Evolutionary conservation across 2,329 filamentous ascomycete species (phyloP), one percentile per base, ranked within the genome.

Genomic region (Albophoma yamanashiensis): DNA sequence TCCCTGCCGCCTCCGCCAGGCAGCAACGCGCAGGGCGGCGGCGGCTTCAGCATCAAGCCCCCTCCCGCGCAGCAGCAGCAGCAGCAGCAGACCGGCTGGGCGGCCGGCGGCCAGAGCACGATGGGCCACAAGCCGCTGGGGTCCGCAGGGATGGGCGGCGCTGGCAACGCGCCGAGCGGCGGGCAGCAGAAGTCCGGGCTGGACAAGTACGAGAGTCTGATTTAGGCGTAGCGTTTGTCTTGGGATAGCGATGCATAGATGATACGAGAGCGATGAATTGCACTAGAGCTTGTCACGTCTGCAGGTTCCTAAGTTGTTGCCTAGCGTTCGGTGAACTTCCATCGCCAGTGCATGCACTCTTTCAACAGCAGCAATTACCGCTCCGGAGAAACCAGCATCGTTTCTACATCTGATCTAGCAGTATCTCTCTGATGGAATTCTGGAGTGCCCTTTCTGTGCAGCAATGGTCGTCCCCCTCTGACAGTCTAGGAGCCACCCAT

Each of bases 161-260:
- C 31, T 65, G 65, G 62, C 67, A 69, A 62, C 66, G 69, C 62
- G 65, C 67, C 59, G 22, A 57, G 59, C 12, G 62, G 65, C 38
- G 62, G 61, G 52, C 71, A 74, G 60, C 73, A 71, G 60, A 79
- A 78, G 66, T 78, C 79, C 6, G 84, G 85, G 0, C 74, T 89
- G 73, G 85, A 87, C 71, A 86, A 85, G 73, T 89, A 88, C 64
- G 82, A 86, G 71, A 89, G 86, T 74, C 69, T 89, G 65, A 71
- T 89, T 65, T 88, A 74, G 67, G 61, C 52, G 11, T 38, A 14
- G 55, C 22, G 45, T 57, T 31, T 40, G 2, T 15, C 25, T 40
- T 57, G 50, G 50, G 17, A n/a, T 53, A 36, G 50, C 50, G n/a
- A 36, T 52, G 31, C 31, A 53, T 53, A 22, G 47, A 53, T n/a